A percentile compares a stretch with the other conserved stretches of the same genome.
These are phyloP conservation scores for Calonectria hongkongensis DNA, from an alignment of 2,329 filamentous ascomycete genomes.

Conservation along the genomic window DNA sequence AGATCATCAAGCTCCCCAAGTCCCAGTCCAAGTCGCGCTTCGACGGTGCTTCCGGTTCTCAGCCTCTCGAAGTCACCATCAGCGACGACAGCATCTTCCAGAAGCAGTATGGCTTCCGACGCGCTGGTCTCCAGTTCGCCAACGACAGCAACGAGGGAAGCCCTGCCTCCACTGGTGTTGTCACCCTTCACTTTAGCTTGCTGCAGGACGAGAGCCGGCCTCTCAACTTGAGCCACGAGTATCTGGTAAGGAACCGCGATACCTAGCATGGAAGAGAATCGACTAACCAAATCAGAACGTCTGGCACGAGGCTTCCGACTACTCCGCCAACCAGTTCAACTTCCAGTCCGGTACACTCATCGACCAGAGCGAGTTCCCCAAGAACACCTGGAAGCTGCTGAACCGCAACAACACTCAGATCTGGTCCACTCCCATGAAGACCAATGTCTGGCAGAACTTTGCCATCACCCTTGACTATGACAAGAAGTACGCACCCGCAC, in stretches of 20 bases:
- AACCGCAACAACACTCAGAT: constrained; percentile 69
- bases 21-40: constrained; percentile 60
- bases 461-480: constrained; percentile 74
- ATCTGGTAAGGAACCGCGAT: constrained; percentile 63
- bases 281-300: constrained; percentile 54
- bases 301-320: constrained; percentile 69
- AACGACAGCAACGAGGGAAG: constrained; percentile 67
- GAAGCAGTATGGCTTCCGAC: constrained; percentile 76
- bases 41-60: constrained; percentile 61
- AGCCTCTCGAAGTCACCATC: constrained; percentile 73
- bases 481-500: constrained; percentile 65
- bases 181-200: constrained; percentile 78
- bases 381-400: constrained; percentile 67
- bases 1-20: constrained; percentile 68
- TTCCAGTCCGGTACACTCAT: constrained; percentile 74
- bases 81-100: constrained; percentile 76
- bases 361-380: constrained; percentile 55
- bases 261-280: no score
- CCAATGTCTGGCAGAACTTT: constrained; percentile 76
- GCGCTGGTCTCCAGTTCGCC: constrained; percentile 61
- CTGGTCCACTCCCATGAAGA: constrained; percentile 70
- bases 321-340: constrained; percentile 70
- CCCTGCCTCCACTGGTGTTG: constrained; percentile 70
- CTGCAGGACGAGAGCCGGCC: constrained; percentile 70
- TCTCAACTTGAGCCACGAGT: constrained; percentile 77